Conservation (phyloP, 768 basidiomycete genomes). For the Phaffia australis region DNA sequence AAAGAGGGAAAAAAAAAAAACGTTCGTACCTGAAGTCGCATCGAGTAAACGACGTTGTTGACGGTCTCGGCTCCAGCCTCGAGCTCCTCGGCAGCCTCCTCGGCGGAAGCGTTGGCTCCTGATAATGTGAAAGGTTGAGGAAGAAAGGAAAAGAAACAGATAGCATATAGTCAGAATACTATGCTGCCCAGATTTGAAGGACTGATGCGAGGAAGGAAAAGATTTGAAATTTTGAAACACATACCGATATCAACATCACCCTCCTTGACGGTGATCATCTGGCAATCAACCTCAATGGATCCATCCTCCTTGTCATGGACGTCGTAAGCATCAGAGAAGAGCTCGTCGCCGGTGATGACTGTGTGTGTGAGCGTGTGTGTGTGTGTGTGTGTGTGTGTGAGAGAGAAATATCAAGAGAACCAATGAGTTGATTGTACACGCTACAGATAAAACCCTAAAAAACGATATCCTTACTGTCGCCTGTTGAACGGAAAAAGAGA, state of each 20-base stretch:
- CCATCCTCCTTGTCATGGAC: slow-evolving; percentile 69
- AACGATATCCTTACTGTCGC: slow-evolving; percentile 16
- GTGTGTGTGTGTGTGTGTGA: neutral
- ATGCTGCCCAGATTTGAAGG: neutral
- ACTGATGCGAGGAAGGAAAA: slow-evolving; percentile 27
- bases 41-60: slow-evolving; percentile 85
- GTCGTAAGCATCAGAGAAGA: slow-evolving; percentile 88
- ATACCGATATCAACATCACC: slow-evolving; percentile 84
- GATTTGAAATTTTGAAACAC: slow-evolving; percentile 19
- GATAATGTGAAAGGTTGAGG: slow-evolving; percentile 2
- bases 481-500: neutral
- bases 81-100: slow-evolving; percentile 68
- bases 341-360: slow-evolving; percentile 68
- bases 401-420: neutral
- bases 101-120: slow-evolving; percentile 89
- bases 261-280: slow-evolving; percentile 54
- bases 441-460: neutral
- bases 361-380: slow-evolving; percentile 36
- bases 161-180: slow-evolving; percentile 10
- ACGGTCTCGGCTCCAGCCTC: slow-evolving; percentile 66
- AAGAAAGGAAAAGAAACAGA: neutral
- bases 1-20: neutral
- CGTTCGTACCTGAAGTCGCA: slow-evolving; percentile 58
- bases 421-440: neutral
- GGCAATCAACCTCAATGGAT: slow-evolving; percentile 79